Evolutionary conservation across 257 asterid species (phyloP).

Genomic region (Henckelia pumila): DNA sequence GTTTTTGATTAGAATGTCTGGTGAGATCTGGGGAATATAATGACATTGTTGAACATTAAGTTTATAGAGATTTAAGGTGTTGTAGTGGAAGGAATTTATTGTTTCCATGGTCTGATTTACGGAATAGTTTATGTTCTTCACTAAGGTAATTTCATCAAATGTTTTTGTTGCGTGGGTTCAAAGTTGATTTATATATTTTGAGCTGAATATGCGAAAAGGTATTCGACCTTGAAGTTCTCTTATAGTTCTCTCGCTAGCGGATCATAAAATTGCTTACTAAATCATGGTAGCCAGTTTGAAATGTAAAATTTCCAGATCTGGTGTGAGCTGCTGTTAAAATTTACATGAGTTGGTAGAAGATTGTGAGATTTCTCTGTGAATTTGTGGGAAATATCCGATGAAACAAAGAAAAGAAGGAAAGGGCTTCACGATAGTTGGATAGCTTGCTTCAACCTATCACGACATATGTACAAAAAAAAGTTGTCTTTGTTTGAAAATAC

Average conservation of each 20-base stretch:
- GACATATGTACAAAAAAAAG: neutral
- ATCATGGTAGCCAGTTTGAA: neutral
- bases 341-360: neutral
- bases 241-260: neutral
- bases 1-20: conserved; percentile 13
- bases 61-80: neutral
- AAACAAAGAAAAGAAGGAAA: neutral
- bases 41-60: conserved; percentile 31
- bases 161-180: neutral
- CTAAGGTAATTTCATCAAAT: neutral
- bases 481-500: conserved; percentile 5
- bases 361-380: conserved; percentile 2
- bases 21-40: conserved; percentile 33
- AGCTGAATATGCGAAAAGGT: neutral
- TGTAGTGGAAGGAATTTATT: neutral
- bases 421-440: neutral
- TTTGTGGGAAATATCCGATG: neutral
- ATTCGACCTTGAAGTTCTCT: neutral
- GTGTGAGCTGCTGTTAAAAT: neutral
- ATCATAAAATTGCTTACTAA: neutral
- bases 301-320: neutral
- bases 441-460: neutral
- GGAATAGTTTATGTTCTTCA: neutral
- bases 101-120: neutral
- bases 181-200: neutral